Evolutionary conservation across 2,329 filamentous ascomycete species (phyloP), one percentile per base, ranked within the genome.

Genomic region (Talaromyces sp.): DNA sequence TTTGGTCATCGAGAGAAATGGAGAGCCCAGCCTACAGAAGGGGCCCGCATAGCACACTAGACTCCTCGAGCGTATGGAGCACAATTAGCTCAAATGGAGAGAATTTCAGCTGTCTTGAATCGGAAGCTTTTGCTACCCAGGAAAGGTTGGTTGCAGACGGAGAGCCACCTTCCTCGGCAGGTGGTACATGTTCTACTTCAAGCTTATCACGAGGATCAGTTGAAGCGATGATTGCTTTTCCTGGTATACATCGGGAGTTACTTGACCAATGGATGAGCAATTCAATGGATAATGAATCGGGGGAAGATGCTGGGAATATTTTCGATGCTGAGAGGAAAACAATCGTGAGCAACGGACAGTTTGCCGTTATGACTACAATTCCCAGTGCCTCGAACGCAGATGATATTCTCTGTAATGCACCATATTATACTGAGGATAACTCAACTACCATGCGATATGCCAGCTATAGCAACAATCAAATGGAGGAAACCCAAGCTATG

Each of bases 161-260:
- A 16, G 40, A 47, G 22, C 8, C 22, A 20, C 16, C 40, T 16
- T 40, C 17, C 9, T 7, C 9, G n/a, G 22, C 36, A 9, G n/a
- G 9, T 30, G 9, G n/a, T 37, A 17, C 20, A 36, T 40, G 32
- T 10, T 49, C 50, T 3, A 19, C 41, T n/a, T 33, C 44, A 42
- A 16, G 44, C 22, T 50, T 54, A 6, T 47, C 49, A 17, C 33
- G 49, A 19, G 37, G 42, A 22, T 60, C 61, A 20, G 53, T 46
- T 5, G 53, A 58, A 20, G 56, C 60, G 13, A 35, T 27, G 20
- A 47, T 64, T 42, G 60, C 58, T 10, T 64, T 63, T 20, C 61
- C 61, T 8, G 60, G 56, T 22, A 9, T 62, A 1, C 58, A 62
- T 17, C 58, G 55, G 11, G 60, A 55, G 16, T 32, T 60, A 13